These are phyloP conservation scores for Hagleromyces aurorensis DNA, from an alignment of 805 yeast species.

Conservation along the genomic window DNA sequence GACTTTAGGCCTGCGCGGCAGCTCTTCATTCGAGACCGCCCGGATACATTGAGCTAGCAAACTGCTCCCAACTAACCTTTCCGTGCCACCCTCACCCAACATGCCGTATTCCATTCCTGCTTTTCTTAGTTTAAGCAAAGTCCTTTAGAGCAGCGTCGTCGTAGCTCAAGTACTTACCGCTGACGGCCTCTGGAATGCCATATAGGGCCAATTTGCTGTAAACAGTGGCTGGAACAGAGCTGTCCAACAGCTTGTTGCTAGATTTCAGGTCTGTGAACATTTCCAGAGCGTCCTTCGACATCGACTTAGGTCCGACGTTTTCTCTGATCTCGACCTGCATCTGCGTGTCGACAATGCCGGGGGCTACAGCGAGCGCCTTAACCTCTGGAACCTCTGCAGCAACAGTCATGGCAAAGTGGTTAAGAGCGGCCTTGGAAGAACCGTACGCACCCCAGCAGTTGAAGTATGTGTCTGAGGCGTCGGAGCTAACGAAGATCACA, in stretches of 20 bases:
- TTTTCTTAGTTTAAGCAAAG: no score
- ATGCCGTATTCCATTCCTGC: no score
- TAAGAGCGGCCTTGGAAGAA: slow-evolving; percentile 83
- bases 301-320: slow-evolving; percentile 42
- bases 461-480: slow-evolving; percentile 55
- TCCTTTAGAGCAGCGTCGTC: slow-evolving; percentile 31
- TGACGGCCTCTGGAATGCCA: slow-evolving; percentile 49
- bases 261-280: slow-evolving; percentile 58
- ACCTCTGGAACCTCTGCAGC: slow-evolving; percentile 55
- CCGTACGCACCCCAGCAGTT: slow-evolving; percentile 84
- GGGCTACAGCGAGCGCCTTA: slow-evolving; percentile 65
- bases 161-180: slow-evolving; percentile 64
- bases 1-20: no score
- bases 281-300: slow-evolving; percentile 52
- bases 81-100: no score
- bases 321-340: slow-evolving; percentile 84
- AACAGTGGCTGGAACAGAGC: slow-evolving; percentile 64
- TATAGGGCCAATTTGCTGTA: slow-evolving; percentile 56
- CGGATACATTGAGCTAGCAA: no score
- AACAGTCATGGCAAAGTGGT: slow-evolving; percentile 61
- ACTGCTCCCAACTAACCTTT: no score
- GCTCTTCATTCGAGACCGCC: no score
- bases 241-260: slow-evolving; percentile 51
- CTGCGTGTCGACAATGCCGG: slow-evolving; percentile 87
- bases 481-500: slow-evolving; percentile 78